Base-by-base conservation (phyloP, 306 rosid genomes). In the Spatholobus suberectus region DNA sequence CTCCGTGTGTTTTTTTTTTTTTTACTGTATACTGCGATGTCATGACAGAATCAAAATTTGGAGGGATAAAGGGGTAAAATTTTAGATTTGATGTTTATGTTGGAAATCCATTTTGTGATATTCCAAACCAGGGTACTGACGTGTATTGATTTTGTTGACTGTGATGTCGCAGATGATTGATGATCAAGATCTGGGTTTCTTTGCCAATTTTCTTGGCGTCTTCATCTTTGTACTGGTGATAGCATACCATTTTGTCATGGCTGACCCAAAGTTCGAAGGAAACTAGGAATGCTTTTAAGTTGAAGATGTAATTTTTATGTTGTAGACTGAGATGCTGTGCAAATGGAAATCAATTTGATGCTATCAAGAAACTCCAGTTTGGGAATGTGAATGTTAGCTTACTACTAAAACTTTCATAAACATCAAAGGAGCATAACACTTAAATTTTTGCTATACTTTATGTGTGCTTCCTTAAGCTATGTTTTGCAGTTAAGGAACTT, bases 171-270 rank as follows among this genome's bases (percentile, higher is more conserved):
- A 92, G 98, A 91, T 90, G 97, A 73, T 96, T 77, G 94, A 96
- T 82, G 99, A 96, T 90, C 93, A 92, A 76, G 92, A 87, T 82
- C 83, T 96, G 79, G 98, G 99, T 46, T 96, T 93, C 87, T 77
- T 93, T 81, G 95, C 98, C 96, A 93, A 95, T 89, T 93, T 95
- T 76, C 94, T 95, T 26, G 97, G 98, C 77, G 81, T 92, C 80
- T 93, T 93, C 85, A 87, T 95, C 71, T 95, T 95, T 85, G 90
- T 89, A 6, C 76, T 96, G 86, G 94, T 95, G 78, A 90, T 96
- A 54, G 97, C 96, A 0, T 96, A 93, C 79, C 99, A 96, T 77
- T 96, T 77, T 81, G 98, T 91, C 67, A 73, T 91, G 92, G 98
- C 98, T 44, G 94, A 95, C 76, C 98, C 94, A 3, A 96, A 96